Conservation (phyloP, 2,329 filamentous ascomycete genomes). For the Colletotrichum orchidophilum region DNA sequence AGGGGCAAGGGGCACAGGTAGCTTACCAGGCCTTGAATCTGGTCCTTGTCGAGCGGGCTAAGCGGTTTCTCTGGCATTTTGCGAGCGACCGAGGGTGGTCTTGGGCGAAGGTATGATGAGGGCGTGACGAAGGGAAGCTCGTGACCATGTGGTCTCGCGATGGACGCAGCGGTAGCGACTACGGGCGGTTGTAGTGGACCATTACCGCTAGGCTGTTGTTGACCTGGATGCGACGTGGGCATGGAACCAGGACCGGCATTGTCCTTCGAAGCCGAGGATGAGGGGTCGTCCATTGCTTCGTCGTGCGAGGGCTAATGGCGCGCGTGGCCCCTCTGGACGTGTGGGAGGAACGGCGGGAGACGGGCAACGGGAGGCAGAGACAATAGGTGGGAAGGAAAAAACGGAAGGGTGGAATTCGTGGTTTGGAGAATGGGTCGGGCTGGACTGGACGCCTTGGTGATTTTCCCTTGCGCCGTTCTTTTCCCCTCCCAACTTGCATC, state of each 20-base stretch:
- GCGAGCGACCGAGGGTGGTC: slow-evolving; percentile 35
- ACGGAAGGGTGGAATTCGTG: background rate
- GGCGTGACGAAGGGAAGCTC: slow-evolving; percentile 68
- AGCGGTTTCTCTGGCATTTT: slow-evolving; percentile 46
- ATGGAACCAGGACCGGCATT: slow-evolving; percentile 31
- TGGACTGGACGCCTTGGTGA: slow-evolving; percentile 24
- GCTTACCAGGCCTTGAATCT: slow-evolving; percentile 80
- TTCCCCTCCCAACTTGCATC: slow-evolving; percentile 23
- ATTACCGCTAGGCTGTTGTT: slow-evolving; percentile 29
- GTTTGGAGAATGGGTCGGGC: slow-evolving; percentile 26
- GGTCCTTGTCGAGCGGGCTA: slow-evolving; percentile 77
- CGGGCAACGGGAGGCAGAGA: slow-evolving; percentile 24
- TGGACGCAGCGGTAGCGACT: slow-evolving; percentile 35
- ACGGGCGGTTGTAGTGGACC: slow-evolving; percentile 34
- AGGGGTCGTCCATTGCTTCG: slow-evolving; percentile 34
- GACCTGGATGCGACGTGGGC: slow-evolving; percentile 29
- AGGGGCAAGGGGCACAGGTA: slow-evolving; percentile 1
- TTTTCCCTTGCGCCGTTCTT: slow-evolving; percentile 27
- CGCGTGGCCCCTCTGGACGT: slow-evolving; percentile 31
- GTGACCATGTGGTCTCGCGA: slow-evolving; percentile 44
- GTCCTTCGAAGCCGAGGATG: slow-evolving; percentile 31
- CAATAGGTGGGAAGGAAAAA: background rate
- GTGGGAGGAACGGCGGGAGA: slow-evolving; percentile 8
- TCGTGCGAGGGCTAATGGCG: slow-evolving; percentile 32
- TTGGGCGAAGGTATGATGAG: slow-evolving; percentile 64